A percentile compares a stretch with the other conserved stretches of the same genome.
Evolutionary conservation across 2,329 filamentous ascomycete genomes (phyloP).

Genomic region (Phoma sp.): DNA sequence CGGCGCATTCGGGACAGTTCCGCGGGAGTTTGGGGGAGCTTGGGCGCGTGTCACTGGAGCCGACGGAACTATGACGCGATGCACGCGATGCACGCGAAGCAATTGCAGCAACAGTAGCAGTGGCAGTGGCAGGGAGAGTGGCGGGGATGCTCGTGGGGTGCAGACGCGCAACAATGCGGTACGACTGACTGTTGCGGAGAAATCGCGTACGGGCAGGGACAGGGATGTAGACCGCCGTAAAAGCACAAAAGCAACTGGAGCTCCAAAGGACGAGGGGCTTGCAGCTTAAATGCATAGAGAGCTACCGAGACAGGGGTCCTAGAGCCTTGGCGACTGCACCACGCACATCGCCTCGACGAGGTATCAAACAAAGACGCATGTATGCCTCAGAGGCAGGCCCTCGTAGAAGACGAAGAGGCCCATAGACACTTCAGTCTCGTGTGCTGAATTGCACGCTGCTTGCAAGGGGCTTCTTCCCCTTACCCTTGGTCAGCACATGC

Average conservation of each 20-base stretch:
- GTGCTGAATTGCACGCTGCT: background rate
- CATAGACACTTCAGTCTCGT: background rate
- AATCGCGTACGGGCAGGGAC: conserved; percentile 11
- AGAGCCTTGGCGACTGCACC: conserved; percentile 10
- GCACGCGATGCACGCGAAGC: background rate
- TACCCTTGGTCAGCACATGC: background rate
- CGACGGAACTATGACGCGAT: conserved; percentile 6
- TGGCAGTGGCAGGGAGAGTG: background rate
- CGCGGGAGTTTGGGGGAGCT: conserved; percentile 19
- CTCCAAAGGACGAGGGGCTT: conserved; percentile 9
- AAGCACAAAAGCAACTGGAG: conserved; percentile 11
- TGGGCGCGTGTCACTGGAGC: conserved; percentile 16
- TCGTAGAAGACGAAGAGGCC: background rate
- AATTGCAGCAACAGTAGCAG: background rate
- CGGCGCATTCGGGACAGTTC: conserved; percentile 41
- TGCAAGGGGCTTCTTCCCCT: background rate
- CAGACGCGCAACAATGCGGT: conserved; percentile 9
- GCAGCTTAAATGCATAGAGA: conserved; percentile 8
- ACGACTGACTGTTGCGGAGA: conserved; percentile 3
- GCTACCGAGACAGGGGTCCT: conserved; percentile 7
- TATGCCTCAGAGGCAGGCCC: background rate
- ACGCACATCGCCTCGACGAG: conserved; percentile 3
- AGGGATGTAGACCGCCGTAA: conserved; percentile 5
- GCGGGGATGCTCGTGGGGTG: conserved; percentile 1
- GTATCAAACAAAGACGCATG: conserved; percentile 11